phyloP scores from a whole-genome alignment of 768 basidiomycete genomes.

The Nidula microcarpa region DNA sequence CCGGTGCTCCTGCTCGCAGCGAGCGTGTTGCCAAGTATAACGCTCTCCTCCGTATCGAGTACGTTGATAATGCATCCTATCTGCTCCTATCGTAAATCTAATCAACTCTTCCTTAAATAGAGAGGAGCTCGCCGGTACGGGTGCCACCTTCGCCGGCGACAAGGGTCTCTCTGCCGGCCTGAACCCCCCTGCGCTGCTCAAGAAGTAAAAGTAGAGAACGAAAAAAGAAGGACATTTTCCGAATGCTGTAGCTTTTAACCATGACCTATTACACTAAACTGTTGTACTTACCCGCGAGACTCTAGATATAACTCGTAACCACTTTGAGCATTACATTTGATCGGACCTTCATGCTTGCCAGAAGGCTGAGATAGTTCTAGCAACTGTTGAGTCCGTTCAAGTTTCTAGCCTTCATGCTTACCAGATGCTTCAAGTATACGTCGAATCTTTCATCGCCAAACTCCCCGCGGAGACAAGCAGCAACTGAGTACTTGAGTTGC shows the following conservation, averaged over 20 bases:
- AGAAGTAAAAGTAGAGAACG: constrained; percentile 43
- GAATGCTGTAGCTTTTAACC: constrained; percentile 3
- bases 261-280: background rate
- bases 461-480: no score
- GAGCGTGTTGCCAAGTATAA: constrained; percentile 99
- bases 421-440: no score
- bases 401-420: no score
- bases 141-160: constrained; percentile 70
- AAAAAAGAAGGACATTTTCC: background rate
- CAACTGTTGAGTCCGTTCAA: no score
- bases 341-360: no score
- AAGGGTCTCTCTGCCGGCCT: constrained; percentile 78
- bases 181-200: constrained; percentile 66
- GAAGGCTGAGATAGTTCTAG: no score
- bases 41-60: constrained; percentile 86
- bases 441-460: no score
- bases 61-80: constrained; percentile 23
- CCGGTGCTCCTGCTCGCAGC: constrained; percentile 92
- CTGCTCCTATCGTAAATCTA: background rate
- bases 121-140: constrained; percentile 69
- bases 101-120: constrained; percentile 27
- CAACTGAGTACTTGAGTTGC: no score
- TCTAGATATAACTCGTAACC: no score
- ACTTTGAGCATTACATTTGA: no score
- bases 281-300: background rate